Conservation (phyloP, 352 stramenopile genomes). For the Phytophthora agathidicida region DNA sequence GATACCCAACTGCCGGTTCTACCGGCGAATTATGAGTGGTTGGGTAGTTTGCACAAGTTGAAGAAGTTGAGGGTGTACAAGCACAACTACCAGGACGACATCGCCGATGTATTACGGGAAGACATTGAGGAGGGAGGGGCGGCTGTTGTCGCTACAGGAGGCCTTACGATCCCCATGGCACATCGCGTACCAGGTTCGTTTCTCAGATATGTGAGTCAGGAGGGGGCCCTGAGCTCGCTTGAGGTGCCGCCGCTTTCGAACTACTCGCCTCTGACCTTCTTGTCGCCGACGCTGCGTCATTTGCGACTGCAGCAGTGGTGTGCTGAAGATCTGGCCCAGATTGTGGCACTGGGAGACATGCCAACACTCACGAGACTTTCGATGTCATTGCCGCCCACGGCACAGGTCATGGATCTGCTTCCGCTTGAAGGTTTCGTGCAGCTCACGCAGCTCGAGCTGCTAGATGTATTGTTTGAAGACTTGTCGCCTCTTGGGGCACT, state of each 20-base stretch:
- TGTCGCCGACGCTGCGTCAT: slow-evolving; percentile 37
- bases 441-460: slow-evolving; percentile 52
- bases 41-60: slow-evolving; percentile 35
- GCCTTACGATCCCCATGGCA: slow-evolving; percentile 35
- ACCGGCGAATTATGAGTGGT: slow-evolving; percentile 32
- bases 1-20: slow-evolving; percentile 1
- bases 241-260: slow-evolving; percentile 41
- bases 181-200: slow-evolving; percentile 46
- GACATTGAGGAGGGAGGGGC: slow-evolving; percentile 35
- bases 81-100: slow-evolving; percentile 45
- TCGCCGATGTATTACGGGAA: slow-evolving; percentile 33
- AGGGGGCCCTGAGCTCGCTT: slow-evolving; percentile 33
- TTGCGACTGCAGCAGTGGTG: slow-evolving; percentile 50
- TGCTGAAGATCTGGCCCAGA: slow-evolving; percentile 44
- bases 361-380: slow-evolving; percentile 35
- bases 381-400: slow-evolving; percentile 42
- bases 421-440: slow-evolving; percentile 47
- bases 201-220: slow-evolving; percentile 31
- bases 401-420: slow-evolving; percentile 46
- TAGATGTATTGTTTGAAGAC: slow-evolving; percentile 60
- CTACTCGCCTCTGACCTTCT: slow-evolving; percentile 35
- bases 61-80: slow-evolving; percentile 49
- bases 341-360: slow-evolving; percentile 34
- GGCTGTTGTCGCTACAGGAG: slow-evolving; percentile 21
- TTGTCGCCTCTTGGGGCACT: slow-evolving; percentile 47